Conservation (phyloP, 331 rosid species). For the Saraca asoca region DNA sequence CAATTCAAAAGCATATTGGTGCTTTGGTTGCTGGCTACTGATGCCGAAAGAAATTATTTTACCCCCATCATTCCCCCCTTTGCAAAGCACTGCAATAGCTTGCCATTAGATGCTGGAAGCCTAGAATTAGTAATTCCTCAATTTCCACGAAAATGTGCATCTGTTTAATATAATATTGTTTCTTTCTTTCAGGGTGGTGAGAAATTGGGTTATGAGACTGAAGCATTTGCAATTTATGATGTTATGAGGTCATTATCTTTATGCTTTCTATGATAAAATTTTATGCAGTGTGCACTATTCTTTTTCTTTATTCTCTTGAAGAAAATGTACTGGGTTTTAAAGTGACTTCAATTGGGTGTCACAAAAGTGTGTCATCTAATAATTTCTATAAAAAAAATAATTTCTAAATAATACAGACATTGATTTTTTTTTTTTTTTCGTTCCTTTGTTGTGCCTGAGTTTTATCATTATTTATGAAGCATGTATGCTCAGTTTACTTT, state of each 20-base stretch:
- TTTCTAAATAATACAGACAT: background rate
- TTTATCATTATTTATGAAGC: constrained; percentile 27
- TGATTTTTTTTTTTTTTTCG: constrained; percentile 6
- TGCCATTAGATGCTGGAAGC: background rate
- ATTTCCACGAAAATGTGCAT: constrained; percentile 26
- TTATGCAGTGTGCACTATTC: constrained; percentile 11
- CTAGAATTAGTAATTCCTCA: constrained; percentile 11
- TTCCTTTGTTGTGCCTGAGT: background rate
- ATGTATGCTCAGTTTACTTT: constrained; percentile 2
- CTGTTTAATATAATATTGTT: constrained; percentile 30
- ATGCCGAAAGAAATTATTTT: background rate
- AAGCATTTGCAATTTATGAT: constrained; percentile 89
- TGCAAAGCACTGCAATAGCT: constrained; percentile 22
- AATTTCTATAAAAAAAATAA: too few relatives aligned
- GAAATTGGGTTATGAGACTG: constrained; percentile 96
- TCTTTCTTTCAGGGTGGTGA: constrained; percentile 79
- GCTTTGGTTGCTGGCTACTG: constrained; percentile 22
- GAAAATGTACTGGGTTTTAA: constrained; percentile 7
- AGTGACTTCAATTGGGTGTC: background rate
- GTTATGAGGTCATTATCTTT: constrained; percentile 72
- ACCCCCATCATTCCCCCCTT: background rate
- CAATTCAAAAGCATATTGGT: background rate
- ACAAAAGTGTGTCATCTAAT: background rate
- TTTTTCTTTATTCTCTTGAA: constrained; percentile 22
- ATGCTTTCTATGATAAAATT: constrained; percentile 26